phyloP scores from a whole-genome alignment of 495 filamentous ascomycete genomes.

The Penicillium cataractarum region DNA sequence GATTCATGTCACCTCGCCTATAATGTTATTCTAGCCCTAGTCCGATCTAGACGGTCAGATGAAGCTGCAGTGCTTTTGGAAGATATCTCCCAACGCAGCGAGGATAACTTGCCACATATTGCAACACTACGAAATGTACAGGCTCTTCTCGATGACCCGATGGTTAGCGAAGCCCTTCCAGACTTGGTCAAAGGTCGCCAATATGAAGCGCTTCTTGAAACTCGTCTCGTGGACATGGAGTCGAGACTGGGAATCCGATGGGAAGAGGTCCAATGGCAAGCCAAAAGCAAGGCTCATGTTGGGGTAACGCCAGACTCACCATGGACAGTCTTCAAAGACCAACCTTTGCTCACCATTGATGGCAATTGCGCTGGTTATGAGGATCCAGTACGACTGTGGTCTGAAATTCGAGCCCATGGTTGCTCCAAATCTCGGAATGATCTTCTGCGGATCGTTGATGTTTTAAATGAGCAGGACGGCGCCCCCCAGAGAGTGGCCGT shows the following conservation, averaged over 20 bases:
- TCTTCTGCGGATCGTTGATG: constrained; percentile 29
- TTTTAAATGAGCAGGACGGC: constrained; percentile 43
- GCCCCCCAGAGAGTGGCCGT: constrained; percentile 10
- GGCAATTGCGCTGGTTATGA: constrained; percentile 33
- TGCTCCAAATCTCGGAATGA: constrained; percentile 36
- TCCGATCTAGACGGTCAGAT: constrained; percentile 18
- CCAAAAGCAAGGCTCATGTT: constrained; percentile 18
- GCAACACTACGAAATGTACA: constrained; percentile 20
- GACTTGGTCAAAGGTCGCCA: constrained; percentile 28
- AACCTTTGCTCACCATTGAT: constrained; percentile 35
- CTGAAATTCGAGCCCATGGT: constrained; percentile 35
- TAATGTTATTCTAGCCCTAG: constrained; percentile 25
- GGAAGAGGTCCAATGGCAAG: constrained; percentile 19
- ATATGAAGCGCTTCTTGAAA: constrained; percentile 31
- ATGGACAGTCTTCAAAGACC: constrained; percentile 23
- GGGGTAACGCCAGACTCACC: constrained; percentile 20
- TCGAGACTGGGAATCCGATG: constrained; percentile 36
- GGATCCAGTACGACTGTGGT: constrained; percentile 31
- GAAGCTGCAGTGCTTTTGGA: constrained; percentile 30
- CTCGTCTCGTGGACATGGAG: constrained; percentile 32
- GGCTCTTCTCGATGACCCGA: constrained; percentile 22
- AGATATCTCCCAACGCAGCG: constrained; percentile 30
- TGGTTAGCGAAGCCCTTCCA: constrained; percentile 24
- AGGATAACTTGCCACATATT: constrained; percentile 32
- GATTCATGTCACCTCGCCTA: constrained; percentile 27